Evolutionary conservation across 2,329 filamentous ascomycete genomes (phyloP).

Genomic region (Cladosporium sphaerospermum): DNA sequence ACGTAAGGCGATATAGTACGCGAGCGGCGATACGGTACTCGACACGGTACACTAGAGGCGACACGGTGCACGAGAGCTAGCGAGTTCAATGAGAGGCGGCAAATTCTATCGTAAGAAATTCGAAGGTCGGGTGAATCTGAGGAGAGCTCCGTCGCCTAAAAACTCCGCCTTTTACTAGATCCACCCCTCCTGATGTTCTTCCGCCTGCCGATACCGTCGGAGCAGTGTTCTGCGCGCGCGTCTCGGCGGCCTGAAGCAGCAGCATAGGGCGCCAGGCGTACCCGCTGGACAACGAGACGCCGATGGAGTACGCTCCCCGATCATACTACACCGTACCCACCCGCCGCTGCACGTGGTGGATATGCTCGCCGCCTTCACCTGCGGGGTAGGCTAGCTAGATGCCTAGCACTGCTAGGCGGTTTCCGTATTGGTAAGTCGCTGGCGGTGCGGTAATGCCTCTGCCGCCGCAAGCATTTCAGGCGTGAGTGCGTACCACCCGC

Average conservation of each 20-base stretch:
- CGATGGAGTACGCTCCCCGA: not conserved
- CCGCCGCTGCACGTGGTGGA: not conserved
- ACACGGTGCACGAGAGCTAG: too few species aligned
- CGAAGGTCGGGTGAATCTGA: too few species aligned
- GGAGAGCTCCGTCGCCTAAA: too few species aligned
- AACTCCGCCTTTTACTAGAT: too few species aligned
- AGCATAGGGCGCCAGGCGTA: slow-evolving; percentile 10
- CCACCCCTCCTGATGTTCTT: too few species aligned
- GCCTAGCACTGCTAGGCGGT: not conserved
- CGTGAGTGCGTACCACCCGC: not conserved
- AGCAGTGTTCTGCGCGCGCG: slow-evolving; percentile 8
- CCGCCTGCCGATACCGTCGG: not conserved
- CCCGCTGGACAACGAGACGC: not conserved
- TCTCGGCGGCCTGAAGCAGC: slow-evolving; percentile 5
- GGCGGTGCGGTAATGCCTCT: slow-evolving; percentile 1
- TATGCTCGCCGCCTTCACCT: not conserved
- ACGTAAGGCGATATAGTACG: too few species aligned
- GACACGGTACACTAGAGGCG: too few species aligned
- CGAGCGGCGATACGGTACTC: too few species aligned
- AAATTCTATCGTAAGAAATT: too few species aligned
- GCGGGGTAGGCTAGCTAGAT: not conserved
- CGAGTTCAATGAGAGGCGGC: too few species aligned
- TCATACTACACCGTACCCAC: not conserved
- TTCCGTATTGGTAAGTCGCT: not conserved
- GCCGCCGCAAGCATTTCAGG: slow-evolving; percentile 5